Evolutionary conservation across 1,284 basidiomycete species (phyloP).

Genomic region (Trichosporon faecale): DNA sequence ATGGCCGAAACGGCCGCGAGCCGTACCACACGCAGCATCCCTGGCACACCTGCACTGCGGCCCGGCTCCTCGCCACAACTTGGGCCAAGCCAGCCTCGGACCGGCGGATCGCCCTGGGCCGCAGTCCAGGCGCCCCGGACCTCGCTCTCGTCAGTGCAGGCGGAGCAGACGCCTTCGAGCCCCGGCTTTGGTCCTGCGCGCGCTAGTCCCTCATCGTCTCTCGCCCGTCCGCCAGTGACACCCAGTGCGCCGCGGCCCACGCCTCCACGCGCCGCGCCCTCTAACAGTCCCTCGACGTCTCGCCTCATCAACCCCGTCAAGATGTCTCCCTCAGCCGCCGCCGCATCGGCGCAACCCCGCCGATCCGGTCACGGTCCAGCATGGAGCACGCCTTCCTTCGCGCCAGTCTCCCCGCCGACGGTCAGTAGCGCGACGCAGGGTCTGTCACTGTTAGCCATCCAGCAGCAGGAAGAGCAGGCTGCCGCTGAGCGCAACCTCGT

Average conservation of each 20-base stretch:
- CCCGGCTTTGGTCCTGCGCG: neutral
- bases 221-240: neutral
- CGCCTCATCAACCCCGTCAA: conserved; percentile 21
- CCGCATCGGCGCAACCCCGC: conserved; percentile 1
- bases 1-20: conserved; percentile 66
- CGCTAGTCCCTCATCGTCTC: too few relatives aligned
- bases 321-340: neutral
- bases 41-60: conserved; percentile 28
- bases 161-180: conserved; percentile 24
- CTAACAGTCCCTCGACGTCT: conserved; percentile 14
- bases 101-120: conserved; percentile 28
- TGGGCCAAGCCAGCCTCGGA: conserved; percentile 1
- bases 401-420: neutral
- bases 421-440: conserved; percentile 43
- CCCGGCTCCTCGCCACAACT: conserved; percentile 2
- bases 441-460: conserved; percentile 76
- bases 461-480: conserved; percentile 67
- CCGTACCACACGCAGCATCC: conserved; percentile 19
- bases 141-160: conserved; percentile 39
- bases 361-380: conserved; percentile 16
- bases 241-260: neutral
- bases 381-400: conserved; percentile 22
- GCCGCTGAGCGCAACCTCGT: conserved; percentile 29
- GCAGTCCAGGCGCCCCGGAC: conserved; percentile 31
- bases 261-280: conserved; percentile 14